Percentiles rank a stretch among this genome's conserved stretches.
phyloP scores from a whole-genome alignment of 2,329 filamentous ascomycete genomes.

The Monosporascus sp. region DNA sequence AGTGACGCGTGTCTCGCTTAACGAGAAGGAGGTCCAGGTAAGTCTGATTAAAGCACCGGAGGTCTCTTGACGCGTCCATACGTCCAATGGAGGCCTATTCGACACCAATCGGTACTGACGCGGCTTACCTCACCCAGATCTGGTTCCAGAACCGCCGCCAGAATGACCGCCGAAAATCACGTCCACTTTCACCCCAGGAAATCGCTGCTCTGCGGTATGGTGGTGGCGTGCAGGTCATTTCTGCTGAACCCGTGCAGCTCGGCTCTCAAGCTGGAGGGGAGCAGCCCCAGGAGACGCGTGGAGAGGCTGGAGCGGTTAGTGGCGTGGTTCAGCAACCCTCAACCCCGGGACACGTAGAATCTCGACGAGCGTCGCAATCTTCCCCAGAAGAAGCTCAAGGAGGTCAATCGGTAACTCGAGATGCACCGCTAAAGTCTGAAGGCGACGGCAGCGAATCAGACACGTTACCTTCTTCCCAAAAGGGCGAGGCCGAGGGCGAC shows the following conservation, averaged over 20 bases:
- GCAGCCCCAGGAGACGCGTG: conserved; percentile 9
- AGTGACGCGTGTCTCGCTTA: conserved; percentile 77
- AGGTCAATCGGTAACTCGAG: not conserved
- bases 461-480: conserved; percentile 19
- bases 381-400: conserved; percentile 15
- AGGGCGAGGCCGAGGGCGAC: conserved; percentile 15
- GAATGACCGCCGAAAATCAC: conserved; percentile 84
- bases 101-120: conserved; percentile 14
- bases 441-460: conserved; percentile 8
- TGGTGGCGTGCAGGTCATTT: conserved; percentile 44
- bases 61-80: not conserved
- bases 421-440: conserved; percentile 8
- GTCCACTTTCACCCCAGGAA: conserved; percentile 74
- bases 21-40: conserved; percentile 96
- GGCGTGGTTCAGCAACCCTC: conserved; percentile 12
- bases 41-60: conserved; percentile 27
- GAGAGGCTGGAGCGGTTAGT: conserved; percentile 8
- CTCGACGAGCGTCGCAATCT: conserved; percentile 15
- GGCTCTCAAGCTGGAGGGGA: conserved; percentile 11
- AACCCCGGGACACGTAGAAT: conserved; percentile 13
- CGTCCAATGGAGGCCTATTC: not conserved
- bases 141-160: conserved; percentile 97
- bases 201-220: conserved; percentile 57
- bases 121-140: conserved; percentile 54
- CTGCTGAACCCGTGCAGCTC: conserved; percentile 35